Evolutionary conservation across 805 yeast genomes (phyloP).

Genomic region (Lipomyces japonicus): DNA sequence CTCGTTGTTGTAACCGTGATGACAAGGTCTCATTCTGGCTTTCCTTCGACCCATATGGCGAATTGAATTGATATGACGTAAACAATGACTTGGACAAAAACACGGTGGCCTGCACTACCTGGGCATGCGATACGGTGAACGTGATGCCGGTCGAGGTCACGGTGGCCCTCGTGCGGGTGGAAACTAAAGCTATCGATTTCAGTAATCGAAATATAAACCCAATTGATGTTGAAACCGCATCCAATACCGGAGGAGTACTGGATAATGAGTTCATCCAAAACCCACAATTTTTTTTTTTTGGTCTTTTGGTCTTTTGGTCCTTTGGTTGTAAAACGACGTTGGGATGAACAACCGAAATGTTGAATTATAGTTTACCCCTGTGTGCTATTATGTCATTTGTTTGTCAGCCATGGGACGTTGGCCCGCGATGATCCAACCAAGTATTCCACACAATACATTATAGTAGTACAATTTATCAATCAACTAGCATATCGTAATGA

Average conservation of each 20-base stretch:
- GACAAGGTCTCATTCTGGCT: neutral
- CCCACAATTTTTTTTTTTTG: too few relatives aligned
- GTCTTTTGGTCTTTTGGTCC: too few relatives aligned
- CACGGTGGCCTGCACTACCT: conserved; percentile 20
- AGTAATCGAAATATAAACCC: conserved; percentile 22
- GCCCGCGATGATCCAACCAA: too few relatives aligned
- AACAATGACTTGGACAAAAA: conserved; percentile 17
- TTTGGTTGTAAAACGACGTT: too few relatives aligned
- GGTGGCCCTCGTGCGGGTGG: conserved; percentile 17
- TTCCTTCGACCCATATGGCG: conserved; percentile 1
- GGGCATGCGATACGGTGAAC: conserved; percentile 17
- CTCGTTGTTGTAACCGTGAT: neutral
- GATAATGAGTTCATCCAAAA: too few relatives aligned
- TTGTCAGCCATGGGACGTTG: too few relatives aligned
- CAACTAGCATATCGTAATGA: too few relatives aligned
- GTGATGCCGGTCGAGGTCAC: conserved; percentile 17
- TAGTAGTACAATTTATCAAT: too few relatives aligned
- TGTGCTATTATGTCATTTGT: too few relatives aligned
- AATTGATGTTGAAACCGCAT: conserved; percentile 24
- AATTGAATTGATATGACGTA: conserved; percentile 13
- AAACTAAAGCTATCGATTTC: conserved; percentile 13
- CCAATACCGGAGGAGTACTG: conserved; percentile 13
- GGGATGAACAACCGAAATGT: too few relatives aligned
- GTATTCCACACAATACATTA: too few relatives aligned
- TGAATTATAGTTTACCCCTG: too few relatives aligned